A percentile compares a stretch with the other conserved stretches of the same genome.
These are phyloP conservation scores for Aspergillus saccharolyticus DNA, from an alignment of 495 filamentous ascomycete species.

Conservation along the genomic window DNA sequence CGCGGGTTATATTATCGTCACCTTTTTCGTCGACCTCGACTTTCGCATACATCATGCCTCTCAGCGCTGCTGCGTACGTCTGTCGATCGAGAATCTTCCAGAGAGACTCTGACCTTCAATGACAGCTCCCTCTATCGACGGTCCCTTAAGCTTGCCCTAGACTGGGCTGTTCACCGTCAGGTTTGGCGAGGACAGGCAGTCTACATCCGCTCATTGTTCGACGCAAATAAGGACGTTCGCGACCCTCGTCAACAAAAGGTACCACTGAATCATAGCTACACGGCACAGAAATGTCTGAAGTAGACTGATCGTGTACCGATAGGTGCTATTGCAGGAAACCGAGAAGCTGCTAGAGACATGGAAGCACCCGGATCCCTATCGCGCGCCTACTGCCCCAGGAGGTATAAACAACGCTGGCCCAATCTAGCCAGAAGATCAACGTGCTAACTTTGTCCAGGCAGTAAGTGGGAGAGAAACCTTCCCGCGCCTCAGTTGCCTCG, in stretches of 20 bases:
- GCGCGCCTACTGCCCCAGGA: constrained; percentile 83
- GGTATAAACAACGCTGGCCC: constrained; percentile 53
- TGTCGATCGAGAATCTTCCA: background rate
- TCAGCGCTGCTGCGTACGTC: constrained; percentile 36
- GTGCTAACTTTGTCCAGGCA: constrained; percentile 54
- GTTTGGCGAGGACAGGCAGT: constrained; percentile 93
- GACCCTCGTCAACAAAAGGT: constrained; percentile 88
- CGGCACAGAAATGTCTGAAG: background rate
- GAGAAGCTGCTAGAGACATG: constrained; percentile 84
- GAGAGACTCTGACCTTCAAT: constrained; percentile 12
- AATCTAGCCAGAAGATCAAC: background rate
- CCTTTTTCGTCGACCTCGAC: background rate
- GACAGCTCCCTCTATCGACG: constrained; percentile 86
- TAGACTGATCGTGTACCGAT: constrained; percentile 7
- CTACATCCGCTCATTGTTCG: constrained; percentile 93
- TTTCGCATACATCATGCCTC: constrained; percentile 29
- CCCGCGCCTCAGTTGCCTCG: constrained; percentile 72
- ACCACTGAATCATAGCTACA: constrained; percentile 18
- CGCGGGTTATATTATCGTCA: background rate
- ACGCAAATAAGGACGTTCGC: constrained; percentile 80
- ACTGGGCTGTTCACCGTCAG: constrained; percentile 87
- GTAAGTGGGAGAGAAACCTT: constrained; percentile 93
- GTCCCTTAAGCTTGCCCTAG: constrained; percentile 84
- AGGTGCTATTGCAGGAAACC: constrained; percentile 80
- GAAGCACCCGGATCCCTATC: constrained; percentile 96